Conservation (phyloP, 257 asterid species). For the Solanum sitiens region DNA sequence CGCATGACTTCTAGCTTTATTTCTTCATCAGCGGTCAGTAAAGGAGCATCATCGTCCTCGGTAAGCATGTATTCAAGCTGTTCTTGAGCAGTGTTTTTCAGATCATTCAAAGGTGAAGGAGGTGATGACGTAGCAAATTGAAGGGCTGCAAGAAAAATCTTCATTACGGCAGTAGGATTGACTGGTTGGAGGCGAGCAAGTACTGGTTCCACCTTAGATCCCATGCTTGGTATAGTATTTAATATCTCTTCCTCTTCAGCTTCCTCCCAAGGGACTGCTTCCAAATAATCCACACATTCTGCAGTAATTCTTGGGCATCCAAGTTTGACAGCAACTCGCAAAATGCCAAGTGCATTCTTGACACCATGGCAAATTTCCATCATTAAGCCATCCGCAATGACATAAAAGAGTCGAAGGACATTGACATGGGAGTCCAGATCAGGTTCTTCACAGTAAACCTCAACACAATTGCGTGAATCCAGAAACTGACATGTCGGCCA, state of each 20-base stretch:
- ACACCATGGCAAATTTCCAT: conserved; percentile 45
- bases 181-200: conserved; percentile 87
- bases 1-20: conserved; percentile 41
- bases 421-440: conserved; percentile 54
- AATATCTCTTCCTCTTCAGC: conserved; percentile 87
- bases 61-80: conserved; percentile 85
- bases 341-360: conserved; percentile 59
- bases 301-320: conserved; percentile 66
- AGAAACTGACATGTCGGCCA: conserved; percentile 91
- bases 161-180: conserved; percentile 26
- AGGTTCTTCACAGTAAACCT: conserved; percentile 65
- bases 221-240: conserved; percentile 60
- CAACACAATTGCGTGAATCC: conserved; percentile 81
- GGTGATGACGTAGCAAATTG: conserved; percentile 73
- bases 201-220: conserved; percentile 43
- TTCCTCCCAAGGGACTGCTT: conserved; percentile 97
- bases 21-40: conserved; percentile 39
- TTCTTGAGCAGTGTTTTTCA: conserved; percentile 74
- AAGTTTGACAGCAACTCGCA: conserved; percentile 52
- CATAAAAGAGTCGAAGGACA: conserved; percentile 56
- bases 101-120: conserved; percentile 35
- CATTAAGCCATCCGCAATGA: conserved; percentile 17
- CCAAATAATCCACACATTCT: conserved; percentile 63
- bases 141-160: conserved; percentile 52
- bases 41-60: conserved; percentile 86